Evolutionary conservation across 495 filamentous ascomycete genomes (phyloP), one percentile per base, ranked within the genome.

Genomic region (Penicillium lividum): DNA sequence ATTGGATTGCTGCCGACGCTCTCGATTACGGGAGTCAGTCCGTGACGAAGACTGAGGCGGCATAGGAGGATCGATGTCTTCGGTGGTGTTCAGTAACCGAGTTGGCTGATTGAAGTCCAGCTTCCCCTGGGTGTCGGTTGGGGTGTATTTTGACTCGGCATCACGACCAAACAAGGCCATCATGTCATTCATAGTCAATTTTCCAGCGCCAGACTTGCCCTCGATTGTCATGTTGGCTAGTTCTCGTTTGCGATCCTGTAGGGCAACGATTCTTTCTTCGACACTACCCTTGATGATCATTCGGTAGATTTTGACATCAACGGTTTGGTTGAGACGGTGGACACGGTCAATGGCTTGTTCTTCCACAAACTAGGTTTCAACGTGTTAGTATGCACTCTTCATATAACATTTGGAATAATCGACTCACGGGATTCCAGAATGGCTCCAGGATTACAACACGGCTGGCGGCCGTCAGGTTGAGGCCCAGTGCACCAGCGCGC

Each of bases 281-380:
- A 98, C 93, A 1, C 89, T 90, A 54, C 84, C 80, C 53, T 82
- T 82, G 59, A 98, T 84, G 11, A 92, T 96, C 61, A 98, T 80
- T 61, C 92, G 93, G 79, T 96, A 98, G 53, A 98, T 92, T 25
- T 91, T 84, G 40, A 98, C 94, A 67, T 97, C 93, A 13, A 90
- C 77, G 13, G 91, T 96, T 74, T 98, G 94, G 54, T 94, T 97
- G 43, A 98, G 85, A 10, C 94, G 90, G 63, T 98, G 94, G 46
- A 98, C 94, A 44, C 94, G 92, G 70, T 98, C 94, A 63, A 98
- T 98, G 9, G 94, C 94, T 80, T 98, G 94, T 71, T 97, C 94
- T 81, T 98, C 94, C 28, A 98, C 89, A 63, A 98, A 98, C 77
- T 89, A 53, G 27, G 36, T 52, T 48, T 9, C 9, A 60, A 8